Evolutionary conservation across 2,329 filamentous ascomycete species (phyloP).

Genomic region (Pezicula rhizophila): DNA sequence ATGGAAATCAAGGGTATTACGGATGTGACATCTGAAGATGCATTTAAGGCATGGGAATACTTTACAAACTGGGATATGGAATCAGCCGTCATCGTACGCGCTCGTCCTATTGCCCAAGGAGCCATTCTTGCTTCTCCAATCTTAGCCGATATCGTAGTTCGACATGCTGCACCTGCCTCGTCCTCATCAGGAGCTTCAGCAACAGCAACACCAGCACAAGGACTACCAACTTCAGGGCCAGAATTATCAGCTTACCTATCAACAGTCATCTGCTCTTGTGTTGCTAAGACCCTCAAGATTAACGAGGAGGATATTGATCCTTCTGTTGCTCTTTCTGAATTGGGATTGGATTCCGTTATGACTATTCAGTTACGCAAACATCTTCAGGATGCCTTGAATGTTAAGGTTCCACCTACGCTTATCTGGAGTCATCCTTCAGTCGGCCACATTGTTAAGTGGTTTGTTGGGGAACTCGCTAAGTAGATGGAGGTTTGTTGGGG

Average conservation of each 20-base stretch:
- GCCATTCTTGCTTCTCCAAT: slow-evolving; percentile 16
- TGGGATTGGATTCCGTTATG: slow-evolving; percentile 26
- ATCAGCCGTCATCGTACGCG: slow-evolving; percentile 32
- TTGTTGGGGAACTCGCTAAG: slow-evolving; percentile 19
- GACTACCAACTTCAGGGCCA: slow-evolving; percentile 4
- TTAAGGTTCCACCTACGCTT: slow-evolving; percentile 38
- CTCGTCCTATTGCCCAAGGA: slow-evolving; percentile 28
- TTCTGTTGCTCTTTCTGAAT: slow-evolving; percentile 22
- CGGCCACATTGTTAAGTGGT: slow-evolving; percentile 31
- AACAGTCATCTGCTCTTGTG: slow-evolving; percentile 27
- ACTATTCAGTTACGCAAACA: slow-evolving; percentile 28
- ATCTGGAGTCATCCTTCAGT: slow-evolving; percentile 37
- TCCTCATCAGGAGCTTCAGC: not conserved
- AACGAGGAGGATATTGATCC: slow-evolving; percentile 4
- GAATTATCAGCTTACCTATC: slow-evolving; percentile 28
- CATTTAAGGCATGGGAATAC: slow-evolving; percentile 36
- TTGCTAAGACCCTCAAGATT: slow-evolving; percentile 10
- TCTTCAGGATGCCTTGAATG: slow-evolving; percentile 37
- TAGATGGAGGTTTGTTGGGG: too few relatives aligned
- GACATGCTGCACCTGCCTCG: not conserved
- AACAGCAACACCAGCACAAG: not conserved
- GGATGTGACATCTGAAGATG: slow-evolving; percentile 34
- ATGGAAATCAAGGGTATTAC: slow-evolving; percentile 36
- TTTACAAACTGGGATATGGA: slow-evolving; percentile 29
- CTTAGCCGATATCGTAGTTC: slow-evolving; percentile 23